phyloP scores from a whole-genome alignment of 257 asterid genomes.

The Nicotiana tomentosiformis region DNA sequence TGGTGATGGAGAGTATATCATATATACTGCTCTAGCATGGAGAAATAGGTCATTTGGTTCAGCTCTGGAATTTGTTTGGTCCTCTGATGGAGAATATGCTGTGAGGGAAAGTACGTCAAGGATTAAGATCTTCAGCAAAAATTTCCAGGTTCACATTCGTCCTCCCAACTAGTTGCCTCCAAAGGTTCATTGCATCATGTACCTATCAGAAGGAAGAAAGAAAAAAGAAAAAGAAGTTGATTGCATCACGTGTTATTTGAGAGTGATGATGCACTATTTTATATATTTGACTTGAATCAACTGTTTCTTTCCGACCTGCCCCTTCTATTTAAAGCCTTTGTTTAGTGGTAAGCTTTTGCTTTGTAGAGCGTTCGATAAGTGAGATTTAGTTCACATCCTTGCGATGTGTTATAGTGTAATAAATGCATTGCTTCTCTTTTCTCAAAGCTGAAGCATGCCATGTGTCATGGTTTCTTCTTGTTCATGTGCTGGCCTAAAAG shows the following conservation, averaged over 20 bases:
- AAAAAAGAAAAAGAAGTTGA: not conserved
- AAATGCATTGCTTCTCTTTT: not conserved
- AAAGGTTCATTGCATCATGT: not conserved
- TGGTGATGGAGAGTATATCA: slow-evolving; percentile 96
- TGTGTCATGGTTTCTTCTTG: slow-evolving; percentile 3
- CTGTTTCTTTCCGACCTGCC: not conserved
- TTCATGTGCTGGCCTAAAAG: slow-evolving; percentile 1
- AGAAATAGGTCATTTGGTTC: slow-evolving; percentile 95
- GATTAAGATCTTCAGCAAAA: slow-evolving; percentile 82
- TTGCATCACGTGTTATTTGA: not conserved
- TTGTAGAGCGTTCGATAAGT: not conserved
- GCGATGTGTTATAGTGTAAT: not conserved
- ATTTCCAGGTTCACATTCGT: slow-evolving; percentile 52
- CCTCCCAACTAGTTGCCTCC: not conserved
- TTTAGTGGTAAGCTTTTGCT: not conserved
- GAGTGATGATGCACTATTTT: not conserved
- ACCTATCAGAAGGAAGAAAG: not conserved
- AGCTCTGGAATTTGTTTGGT: slow-evolving; percentile 96
- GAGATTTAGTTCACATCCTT: not conserved
- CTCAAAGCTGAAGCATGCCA: not conserved
- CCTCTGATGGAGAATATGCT: slow-evolving; percentile 96
- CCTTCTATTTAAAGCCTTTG: not conserved
- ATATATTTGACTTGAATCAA: not conserved
- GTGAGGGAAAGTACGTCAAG: slow-evolving; percentile 93
- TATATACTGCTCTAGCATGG: slow-evolving; percentile 99